phyloP scores from a whole-genome alignment of 2,329 filamentous ascomycete genomes.

The Cladosporium sp. region DNA sequence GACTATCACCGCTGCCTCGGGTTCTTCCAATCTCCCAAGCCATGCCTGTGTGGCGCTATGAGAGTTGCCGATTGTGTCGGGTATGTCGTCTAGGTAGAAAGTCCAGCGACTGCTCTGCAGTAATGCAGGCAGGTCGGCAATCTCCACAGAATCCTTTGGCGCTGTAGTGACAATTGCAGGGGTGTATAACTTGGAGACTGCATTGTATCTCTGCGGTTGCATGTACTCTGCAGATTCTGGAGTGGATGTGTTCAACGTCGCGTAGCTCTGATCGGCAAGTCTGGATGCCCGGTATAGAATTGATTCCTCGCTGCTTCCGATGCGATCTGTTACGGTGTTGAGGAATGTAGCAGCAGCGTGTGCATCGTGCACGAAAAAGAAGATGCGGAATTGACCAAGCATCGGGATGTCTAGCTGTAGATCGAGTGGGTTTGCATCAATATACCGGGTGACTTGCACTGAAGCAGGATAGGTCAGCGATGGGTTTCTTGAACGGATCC shows the following conservation, averaged over 20 bases:
- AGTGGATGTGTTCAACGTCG: slow-evolving; percentile 56
- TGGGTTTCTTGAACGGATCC: background rate
- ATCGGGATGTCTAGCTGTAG: slow-evolving; percentile 76
- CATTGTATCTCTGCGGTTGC: slow-evolving; percentile 67
- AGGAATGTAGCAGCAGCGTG: slow-evolving; percentile 59
- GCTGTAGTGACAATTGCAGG: slow-evolving; percentile 68
- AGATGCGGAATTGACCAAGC: slow-evolving; percentile 74
- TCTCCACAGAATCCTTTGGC: slow-evolving; percentile 63
- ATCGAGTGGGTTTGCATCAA: slow-evolving; percentile 77
- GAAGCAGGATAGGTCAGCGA: background rate
- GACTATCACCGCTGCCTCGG: slow-evolving; percentile 64
- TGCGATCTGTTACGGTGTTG: slow-evolving; percentile 56
- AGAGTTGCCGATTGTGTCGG: slow-evolving; percentile 55
- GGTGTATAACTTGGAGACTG: slow-evolving; percentile 68
- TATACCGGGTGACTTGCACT: slow-evolving; percentile 66
- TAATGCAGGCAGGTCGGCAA: slow-evolving; percentile 62
- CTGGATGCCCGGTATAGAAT: slow-evolving; percentile 58
- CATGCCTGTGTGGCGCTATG: slow-evolving; percentile 65
- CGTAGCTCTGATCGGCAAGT: slow-evolving; percentile 63
- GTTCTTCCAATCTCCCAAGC: slow-evolving; percentile 59
- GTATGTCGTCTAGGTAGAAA: slow-evolving; percentile 68
- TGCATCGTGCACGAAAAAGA: slow-evolving; percentile 67
- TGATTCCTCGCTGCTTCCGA: slow-evolving; percentile 55
- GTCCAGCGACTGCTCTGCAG: slow-evolving; percentile 69
- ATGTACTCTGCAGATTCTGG: slow-evolving; percentile 66